Evolutionary conservation across 2,329 filamentous ascomycete species (phyloP).

Genomic region (Ophiostoma ulmi): DNA sequence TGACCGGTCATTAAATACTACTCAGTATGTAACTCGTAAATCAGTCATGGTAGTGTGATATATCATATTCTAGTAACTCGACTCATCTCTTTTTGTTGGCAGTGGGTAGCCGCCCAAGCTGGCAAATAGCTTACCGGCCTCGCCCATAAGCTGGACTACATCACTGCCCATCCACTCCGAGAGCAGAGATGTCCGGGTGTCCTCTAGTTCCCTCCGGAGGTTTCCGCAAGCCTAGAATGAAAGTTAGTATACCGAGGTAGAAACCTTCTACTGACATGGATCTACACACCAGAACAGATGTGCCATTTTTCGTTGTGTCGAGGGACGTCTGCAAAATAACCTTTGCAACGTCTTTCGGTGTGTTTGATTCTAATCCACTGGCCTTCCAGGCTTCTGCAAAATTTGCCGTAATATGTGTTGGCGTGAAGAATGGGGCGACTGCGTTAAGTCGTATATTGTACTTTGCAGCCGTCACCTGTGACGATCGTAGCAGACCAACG

Average conservation of each 20-base stretch:
- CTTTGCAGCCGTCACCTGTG: conserved; percentile 19
- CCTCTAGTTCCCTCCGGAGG: background rate
- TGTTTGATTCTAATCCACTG: conserved; percentile 38
- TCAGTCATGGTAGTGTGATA: too few species aligned
- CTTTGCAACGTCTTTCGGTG: conserved; percentile 26
- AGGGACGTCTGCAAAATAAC: background rate
- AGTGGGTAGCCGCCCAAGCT: background rate
- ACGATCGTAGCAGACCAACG: conserved; percentile 26
- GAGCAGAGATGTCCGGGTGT: background rate
- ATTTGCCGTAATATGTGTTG: conserved; percentile 39
- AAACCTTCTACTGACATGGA: too few species aligned
- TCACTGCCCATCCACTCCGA: background rate
- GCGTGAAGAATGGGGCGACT: conserved; percentile 42
- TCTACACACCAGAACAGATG: background rate
- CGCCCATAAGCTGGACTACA: background rate
- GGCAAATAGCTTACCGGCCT: background rate
- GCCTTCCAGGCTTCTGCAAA: conserved; percentile 37
- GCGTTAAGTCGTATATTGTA: conserved; percentile 39
- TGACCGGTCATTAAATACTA: background rate
- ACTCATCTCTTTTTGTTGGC: background rate
- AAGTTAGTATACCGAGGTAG: background rate
- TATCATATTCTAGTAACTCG: background rate
- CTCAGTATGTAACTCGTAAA: background rate
- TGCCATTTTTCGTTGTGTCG: background rate
- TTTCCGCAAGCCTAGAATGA: background rate